Base-by-base conservation (phyloP, 345 rosid species). In the Corchorus capsularis region DNA sequence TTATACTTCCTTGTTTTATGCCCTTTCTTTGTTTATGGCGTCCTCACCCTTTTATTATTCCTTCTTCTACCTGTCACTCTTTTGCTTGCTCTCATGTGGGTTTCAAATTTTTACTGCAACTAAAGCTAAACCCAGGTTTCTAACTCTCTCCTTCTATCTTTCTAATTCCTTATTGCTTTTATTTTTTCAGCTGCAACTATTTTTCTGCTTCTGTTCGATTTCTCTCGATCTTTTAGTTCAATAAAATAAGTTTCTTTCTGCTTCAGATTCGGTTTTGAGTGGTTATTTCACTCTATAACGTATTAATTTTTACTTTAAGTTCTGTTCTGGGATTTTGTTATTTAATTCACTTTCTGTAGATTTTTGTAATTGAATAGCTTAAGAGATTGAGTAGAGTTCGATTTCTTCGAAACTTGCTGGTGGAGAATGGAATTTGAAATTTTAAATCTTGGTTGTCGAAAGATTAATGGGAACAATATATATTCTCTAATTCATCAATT, bases 41-140 rank as follows among this genome's bases (percentile, higher is more conserved):
- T 61, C 16, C 63, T 59, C 69, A 39, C 6, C 60, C 57, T 52
- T 52, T 52, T 17, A 63, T 71, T 67, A 35, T 20, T 73, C 74
- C 37, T 27, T 17, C 1, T 35, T 35, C 32, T 69, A 14, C 35
- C 6, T 5, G 49, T 70, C 62, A 77, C 66, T 69, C 62, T 49
- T 63, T 32, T 54, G 7, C 11, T 55, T 52, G 45, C 41, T 45
- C 41, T 71, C 65, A 17, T 73, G 10, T 41, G 34, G 72, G 63
- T 63, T 61, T 14, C 61, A 10, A 20, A 13, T 52, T 32, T 0
- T 55, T 45, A 1, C 74, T 27, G 71, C 73, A 3, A 46, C 27
- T 19, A 37, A 62, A 27, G 63, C 37, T 66, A 61, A 55, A 64
- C n/a, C 59, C 60, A 67, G 79, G 79, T 72, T 72, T 73, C 70